These are phyloP conservation scores for Salmacisia buchloeana DNA, from an alignment of 1,284 basidiomycete genomes.

Conservation along the genomic window DNA sequence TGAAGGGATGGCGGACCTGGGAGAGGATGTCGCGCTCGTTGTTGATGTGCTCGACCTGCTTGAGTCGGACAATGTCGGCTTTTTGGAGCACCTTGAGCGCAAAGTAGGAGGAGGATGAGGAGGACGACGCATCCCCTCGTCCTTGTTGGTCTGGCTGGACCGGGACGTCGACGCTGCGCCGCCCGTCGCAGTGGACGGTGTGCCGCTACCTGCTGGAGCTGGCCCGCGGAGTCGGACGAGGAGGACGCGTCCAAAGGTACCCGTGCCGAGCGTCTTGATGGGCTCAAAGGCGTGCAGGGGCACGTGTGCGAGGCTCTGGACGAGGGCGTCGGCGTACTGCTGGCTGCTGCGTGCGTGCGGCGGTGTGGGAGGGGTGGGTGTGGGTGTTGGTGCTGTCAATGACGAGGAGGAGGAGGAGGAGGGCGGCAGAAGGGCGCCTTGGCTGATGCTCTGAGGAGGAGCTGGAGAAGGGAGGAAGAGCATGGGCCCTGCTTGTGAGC, in stretches of 20 bases:
- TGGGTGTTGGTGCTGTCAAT: no score
- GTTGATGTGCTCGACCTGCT: conserved; percentile 60
- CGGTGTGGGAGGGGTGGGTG: no score
- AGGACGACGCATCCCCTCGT: conserved; percentile 11
- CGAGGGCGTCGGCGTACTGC: background rate
- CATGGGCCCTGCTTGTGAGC: background rate
- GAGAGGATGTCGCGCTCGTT: conserved; percentile 56
- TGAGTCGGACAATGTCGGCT: conserved; percentile 56
- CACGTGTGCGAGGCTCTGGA: background rate
- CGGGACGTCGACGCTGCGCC: no score
- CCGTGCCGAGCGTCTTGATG: conserved; percentile 23
- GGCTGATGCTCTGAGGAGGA: background rate
- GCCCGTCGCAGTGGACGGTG: no score
- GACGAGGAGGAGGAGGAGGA: no score
- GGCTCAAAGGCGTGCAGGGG: background rate
- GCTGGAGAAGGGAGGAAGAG: background rate
- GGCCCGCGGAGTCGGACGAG: conserved; percentile 21
- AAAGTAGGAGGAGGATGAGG: conserved; percentile 47
- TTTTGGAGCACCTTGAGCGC: conserved; percentile 58
- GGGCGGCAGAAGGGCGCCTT: background rate
- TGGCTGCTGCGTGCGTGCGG: no score
- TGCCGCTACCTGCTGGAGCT: no score
- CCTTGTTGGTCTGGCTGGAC: background rate
- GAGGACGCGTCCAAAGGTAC: conserved; percentile 42
- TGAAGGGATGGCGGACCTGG: conserved; percentile 41